Evolutionary conservation across 768 basidiomycete genomes (phyloP).

Genomic region (Psilocybe cubensis): DNA sequence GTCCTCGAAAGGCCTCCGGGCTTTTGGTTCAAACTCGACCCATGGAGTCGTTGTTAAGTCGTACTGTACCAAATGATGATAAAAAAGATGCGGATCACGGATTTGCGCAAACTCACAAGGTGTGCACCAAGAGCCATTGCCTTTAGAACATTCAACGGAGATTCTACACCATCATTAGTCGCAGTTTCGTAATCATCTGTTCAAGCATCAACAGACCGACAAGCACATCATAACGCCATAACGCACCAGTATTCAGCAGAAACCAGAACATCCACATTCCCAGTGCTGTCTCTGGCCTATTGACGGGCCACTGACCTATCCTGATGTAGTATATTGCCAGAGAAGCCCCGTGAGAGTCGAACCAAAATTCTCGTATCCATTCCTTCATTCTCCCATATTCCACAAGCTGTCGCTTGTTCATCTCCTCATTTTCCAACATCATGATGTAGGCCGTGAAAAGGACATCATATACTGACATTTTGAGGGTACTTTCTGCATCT

Average conservation of each 20-base stretch:
- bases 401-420: conserved; percentile 71
- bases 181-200: conserved; percentile 49
- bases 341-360: conserved; percentile 61
- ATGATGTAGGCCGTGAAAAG: conserved; percentile 75
- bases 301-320: conserved; percentile 59
- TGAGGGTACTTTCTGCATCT: conserved; percentile 11
- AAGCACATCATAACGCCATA: background rate
- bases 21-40: conserved; percentile 54
- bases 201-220: background rate
- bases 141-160: conserved; percentile 56
- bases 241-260: conserved; percentile 61
- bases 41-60: conserved; percentile 59
- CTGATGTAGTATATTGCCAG: conserved; percentile 42
- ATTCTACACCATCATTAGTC: conserved; percentile 39
- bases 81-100: conserved; percentile 7
- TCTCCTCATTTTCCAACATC: conserved; percentile 82
- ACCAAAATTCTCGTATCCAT: conserved; percentile 74
- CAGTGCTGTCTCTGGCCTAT: conserved; percentile 54
- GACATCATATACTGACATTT: conserved; percentile 40
- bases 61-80: conserved; percentile 50
- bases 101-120: conserved; percentile 32
- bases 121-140: conserved; percentile 72
- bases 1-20: conserved; percentile 18
- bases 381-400: conserved; percentile 63
- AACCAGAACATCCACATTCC: conserved; percentile 87